phyloP scores from a whole-genome alignment of 2,329 filamentous ascomycete genomes.

The Pseudogymnoascus pannorum region DNA sequence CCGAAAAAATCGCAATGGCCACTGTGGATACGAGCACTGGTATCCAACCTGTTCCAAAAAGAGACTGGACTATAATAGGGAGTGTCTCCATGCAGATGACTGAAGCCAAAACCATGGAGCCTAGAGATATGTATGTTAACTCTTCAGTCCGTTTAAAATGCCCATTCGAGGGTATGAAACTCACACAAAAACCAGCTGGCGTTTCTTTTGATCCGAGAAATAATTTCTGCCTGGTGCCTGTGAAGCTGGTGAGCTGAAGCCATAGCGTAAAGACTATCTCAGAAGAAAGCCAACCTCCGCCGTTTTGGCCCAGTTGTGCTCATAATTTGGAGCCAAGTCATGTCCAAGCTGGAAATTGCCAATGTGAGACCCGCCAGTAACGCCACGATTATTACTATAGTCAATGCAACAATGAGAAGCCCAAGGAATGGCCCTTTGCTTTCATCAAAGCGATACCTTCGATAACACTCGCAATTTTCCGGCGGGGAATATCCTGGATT shows the following conservation, averaged over 20 bases:
- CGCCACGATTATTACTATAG: slow-evolving; percentile 17
- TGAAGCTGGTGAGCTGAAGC: slow-evolving; percentile 11
- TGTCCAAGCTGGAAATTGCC: slow-evolving; percentile 22
- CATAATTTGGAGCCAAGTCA: slow-evolving; percentile 20
- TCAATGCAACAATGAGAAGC: slow-evolving; percentile 11
- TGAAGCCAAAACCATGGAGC: slow-evolving; percentile 22
- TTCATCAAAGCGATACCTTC: slow-evolving; percentile 5
- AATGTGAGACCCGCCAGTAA: slow-evolving; percentile 23
- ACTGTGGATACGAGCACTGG: slow-evolving; percentile 22
- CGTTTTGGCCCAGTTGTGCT: slow-evolving; percentile 17
- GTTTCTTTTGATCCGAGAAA: slow-evolving; percentile 19
- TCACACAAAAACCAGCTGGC: slow-evolving; percentile 26
- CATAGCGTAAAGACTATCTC: background rate
- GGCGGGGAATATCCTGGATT: background rate
- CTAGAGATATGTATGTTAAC: slow-evolving; percentile 12
- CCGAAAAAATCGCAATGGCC: slow-evolving; percentile 21
- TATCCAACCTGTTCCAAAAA: slow-evolving; percentile 17
- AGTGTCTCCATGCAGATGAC: slow-evolving; percentile 22
- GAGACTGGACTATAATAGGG: slow-evolving; percentile 22
- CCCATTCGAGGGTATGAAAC: background rate
- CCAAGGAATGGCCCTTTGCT: background rate
- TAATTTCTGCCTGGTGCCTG: slow-evolving; percentile 18
- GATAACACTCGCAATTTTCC: background rate
- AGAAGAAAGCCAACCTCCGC: slow-evolving; percentile 16
- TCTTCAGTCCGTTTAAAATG: background rate